A percentile compares a stretch with the other conserved stretches of the same genome.
Evolutionary conservation across 1,284 basidiomycete species (phyloP).

Genomic region (Albatrellus sp.): DNA sequence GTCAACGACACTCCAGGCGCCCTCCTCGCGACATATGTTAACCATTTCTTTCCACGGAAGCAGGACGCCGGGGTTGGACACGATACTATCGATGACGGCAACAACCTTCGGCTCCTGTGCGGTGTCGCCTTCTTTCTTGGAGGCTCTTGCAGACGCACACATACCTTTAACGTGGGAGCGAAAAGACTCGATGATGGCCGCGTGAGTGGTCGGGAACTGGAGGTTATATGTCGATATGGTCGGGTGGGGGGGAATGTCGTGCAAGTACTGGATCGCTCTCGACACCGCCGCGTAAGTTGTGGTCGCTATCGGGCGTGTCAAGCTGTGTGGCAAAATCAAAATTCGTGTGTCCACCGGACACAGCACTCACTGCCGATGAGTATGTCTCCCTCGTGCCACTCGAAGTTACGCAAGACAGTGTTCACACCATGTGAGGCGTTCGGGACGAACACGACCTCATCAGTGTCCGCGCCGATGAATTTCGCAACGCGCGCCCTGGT

Average conservation of each 20-base stretch:
- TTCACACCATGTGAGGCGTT: conserved; percentile 61
- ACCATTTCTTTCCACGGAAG: conserved; percentile 78
- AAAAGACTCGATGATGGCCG: conserved; percentile 45
- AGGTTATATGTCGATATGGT: conserved; percentile 37
- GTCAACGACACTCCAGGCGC: conserved; percentile 64
- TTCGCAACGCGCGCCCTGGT: conserved; percentile 33
- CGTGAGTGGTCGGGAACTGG: conserved; percentile 53
- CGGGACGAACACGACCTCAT: conserved; percentile 57
- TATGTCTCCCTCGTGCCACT: conserved; percentile 38
- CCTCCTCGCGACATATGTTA: conserved; percentile 54
- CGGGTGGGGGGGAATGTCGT: conserved; percentile 45
- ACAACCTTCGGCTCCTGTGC: conserved; percentile 35
- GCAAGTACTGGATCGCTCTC: conserved; percentile 44
- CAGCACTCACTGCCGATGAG: conserved; percentile 29
- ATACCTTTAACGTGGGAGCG: conserved; percentile 25
- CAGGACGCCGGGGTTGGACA: conserved; percentile 55
- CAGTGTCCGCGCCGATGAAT: conserved; percentile 41
- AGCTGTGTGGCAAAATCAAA: neutral
- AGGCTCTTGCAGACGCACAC: conserved; percentile 4
- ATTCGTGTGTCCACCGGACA: neutral
- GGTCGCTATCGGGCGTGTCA: conserved; percentile 28
- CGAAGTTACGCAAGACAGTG: conserved; percentile 52
- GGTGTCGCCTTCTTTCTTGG: conserved; percentile 13
- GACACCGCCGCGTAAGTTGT: conserved; percentile 58
- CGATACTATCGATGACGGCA: conserved; percentile 67